These are phyloP conservation scores for Phytophthora sp. DNA, from an alignment of 352 stramenopile genomes.

Conservation along the genomic window DNA sequence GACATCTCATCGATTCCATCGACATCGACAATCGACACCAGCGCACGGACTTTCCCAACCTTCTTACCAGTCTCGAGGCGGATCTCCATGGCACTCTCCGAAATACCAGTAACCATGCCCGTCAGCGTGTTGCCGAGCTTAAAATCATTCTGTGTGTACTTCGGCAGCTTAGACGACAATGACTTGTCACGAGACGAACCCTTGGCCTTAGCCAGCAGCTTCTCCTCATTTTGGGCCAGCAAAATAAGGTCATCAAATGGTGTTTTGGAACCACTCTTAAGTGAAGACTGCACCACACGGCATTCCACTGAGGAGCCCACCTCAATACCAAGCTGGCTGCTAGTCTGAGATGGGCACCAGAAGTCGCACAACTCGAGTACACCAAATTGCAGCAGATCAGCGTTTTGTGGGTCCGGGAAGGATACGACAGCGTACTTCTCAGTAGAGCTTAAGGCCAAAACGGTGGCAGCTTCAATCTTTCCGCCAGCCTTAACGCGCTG, in stretches of 20 bases:
- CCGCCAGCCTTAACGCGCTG: constrained; percentile 46
- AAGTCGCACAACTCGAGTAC: constrained; percentile 81
- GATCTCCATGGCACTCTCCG: constrained; percentile 85
- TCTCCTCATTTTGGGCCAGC: constrained; percentile 61
- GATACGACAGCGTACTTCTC: constrained; percentile 75
- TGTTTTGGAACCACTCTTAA: constrained; percentile 49
- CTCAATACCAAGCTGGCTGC: constrained; percentile 59
- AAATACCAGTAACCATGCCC: constrained; percentile 75
- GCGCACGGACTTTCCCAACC: constrained; percentile 74
- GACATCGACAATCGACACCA: constrained; percentile 87
- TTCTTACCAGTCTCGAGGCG: constrained; percentile 80
- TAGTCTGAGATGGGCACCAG: constrained; percentile 73
- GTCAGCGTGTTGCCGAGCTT: constrained; percentile 71
- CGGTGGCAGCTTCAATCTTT: constrained; percentile 49
- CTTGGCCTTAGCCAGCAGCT: constrained; percentile 45
- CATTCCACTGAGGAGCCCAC: constrained; percentile 46
- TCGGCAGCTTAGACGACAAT: constrained; percentile 58
- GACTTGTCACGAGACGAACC: constrained; percentile 36
- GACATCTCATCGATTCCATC: constrained; percentile 50
- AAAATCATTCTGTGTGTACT: constrained; percentile 71
- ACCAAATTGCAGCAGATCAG: constrained; percentile 47
- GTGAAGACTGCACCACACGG: constrained; percentile 49
- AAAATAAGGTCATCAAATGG: constrained; percentile 82
- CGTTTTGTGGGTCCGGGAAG: constrained; percentile 50
- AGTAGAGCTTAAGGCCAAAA: constrained; percentile 59